Conservation (phyloP, 352 stramenopile genomes). For the Phytophthora hybrid region DNA sequence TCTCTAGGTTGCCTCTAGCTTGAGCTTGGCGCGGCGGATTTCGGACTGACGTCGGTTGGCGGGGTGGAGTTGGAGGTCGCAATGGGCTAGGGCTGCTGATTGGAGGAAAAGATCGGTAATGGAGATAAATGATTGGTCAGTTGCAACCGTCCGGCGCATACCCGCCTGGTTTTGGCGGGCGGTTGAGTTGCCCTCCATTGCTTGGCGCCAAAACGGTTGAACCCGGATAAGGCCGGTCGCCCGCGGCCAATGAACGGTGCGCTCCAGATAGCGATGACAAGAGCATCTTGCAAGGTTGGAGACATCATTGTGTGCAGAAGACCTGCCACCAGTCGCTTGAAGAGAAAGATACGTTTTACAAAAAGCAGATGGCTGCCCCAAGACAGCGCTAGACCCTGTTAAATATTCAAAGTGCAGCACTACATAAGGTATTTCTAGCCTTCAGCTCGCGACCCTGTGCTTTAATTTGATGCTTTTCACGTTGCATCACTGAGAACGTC, state of each 20-base stretch:
- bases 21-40: slow-evolving; percentile 23
- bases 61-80: not conserved
- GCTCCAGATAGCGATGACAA: not conserved
- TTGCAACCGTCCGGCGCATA: slow-evolving; percentile 14
- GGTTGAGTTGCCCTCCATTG: not conserved
- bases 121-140: slow-evolving; percentile 10
- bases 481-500: no score
- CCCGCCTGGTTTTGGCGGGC: slow-evolving; percentile 24
- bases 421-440: no score
- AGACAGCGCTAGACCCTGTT: no score
- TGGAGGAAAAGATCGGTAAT: slow-evolving; percentile 17
- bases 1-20: slow-evolving; percentile 1
- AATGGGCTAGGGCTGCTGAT: slow-evolving; percentile 9
- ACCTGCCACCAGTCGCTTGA: not conserved
- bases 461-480: no score
- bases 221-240: not conserved
- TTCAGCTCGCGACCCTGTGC: no score
- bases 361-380: not conserved
- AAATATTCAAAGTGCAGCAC: no score
- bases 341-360: not conserved
- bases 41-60: slow-evolving; percentile 21
- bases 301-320: not conserved
- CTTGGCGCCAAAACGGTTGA: slow-evolving; percentile 26
- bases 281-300: not conserved
- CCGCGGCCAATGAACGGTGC: not conserved